Evolutionary conservation across 2,329 filamentous ascomycete species (phyloP).

Genomic region (Penicillium nordicum): DNA sequence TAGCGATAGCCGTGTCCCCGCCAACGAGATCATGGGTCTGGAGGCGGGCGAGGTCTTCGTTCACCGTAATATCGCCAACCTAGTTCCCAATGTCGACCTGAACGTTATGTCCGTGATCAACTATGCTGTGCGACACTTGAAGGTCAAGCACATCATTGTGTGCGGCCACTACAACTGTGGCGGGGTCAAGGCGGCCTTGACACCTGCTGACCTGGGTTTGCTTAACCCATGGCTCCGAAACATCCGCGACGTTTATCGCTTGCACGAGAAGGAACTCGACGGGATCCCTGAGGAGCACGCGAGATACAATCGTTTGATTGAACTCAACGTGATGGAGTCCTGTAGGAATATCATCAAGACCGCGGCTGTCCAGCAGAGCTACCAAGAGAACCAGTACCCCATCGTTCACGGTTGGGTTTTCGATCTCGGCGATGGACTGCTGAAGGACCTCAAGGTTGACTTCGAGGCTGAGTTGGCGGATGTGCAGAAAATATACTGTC

Average conservation of each 20-base stretch:
- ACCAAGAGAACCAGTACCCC: constrained; percentile 60
- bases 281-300: constrained; percentile 17
- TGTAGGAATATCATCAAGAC: constrained; percentile 41
- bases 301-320: constrained; percentile 28
- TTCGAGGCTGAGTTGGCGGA: constrained; percentile 53
- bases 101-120: constrained; percentile 33
- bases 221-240: constrained; percentile 68
- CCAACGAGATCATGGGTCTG: constrained; percentile 33
- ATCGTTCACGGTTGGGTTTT: constrained; percentile 74
- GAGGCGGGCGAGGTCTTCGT: constrained; percentile 35
- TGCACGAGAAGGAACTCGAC: constrained; percentile 68
- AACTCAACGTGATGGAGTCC: constrained; percentile 32
- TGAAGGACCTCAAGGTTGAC: constrained; percentile 63
- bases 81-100: constrained; percentile 31
- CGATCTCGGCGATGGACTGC: constrained; percentile 63
- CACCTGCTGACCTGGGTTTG: constrained; percentile 65
- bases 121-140: constrained; percentile 31
- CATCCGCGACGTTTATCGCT: constrained; percentile 69
- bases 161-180: constrained; percentile 68
- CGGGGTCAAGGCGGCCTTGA: constrained; percentile 61
- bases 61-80: constrained; percentile 35
- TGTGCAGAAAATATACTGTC: constrained; percentile 21
- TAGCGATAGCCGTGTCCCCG: constrained; percentile 32
- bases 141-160: constrained; percentile 66
- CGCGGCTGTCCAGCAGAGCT: constrained; percentile 58